Evolutionary conservation across 306 rosid genomes (phyloP), one percentile per base, ranked within the genome.

Genomic region (Senna siamea): DNA sequence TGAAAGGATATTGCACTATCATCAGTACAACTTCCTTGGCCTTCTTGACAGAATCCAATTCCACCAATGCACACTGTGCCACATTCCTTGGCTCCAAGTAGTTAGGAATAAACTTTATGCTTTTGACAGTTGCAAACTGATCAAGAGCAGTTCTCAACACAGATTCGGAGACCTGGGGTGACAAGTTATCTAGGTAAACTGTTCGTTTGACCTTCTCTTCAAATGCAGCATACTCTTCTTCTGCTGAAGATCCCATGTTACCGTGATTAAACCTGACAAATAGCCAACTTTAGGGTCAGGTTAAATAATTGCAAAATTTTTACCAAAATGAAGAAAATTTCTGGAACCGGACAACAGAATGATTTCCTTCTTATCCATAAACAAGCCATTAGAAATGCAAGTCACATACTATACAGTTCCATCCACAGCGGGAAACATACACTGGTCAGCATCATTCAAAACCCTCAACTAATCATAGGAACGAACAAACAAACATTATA

Each of bases 101-200:
- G 75, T 86, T 89, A 7, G 81, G 89, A 74, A 89, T 86, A 53
- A 89, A 79, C 34, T 80, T 85, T 9, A 89, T 58, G 34, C 4
- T 82, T 23, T 64, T 68, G 5, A 89, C 91, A 23, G 28, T 73
- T 28, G 86, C 88, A 60, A 82, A 89, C 82, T 89, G 93, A 58
- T 78, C 74, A 41, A 89, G 47, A 50, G 93, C 89, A 18, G 79
- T 70, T 70, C 52, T 82, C 82, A 89, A 44, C n/a, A 89, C 83
- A 7, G 81, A 2, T 67, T 89, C 88, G 22, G 86, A 82, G 52
- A 86, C 89, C 26, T 62, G 83, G 10, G 86, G 85, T 22, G 93
- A 84, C 70, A 84, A 57, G 57, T 89, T 82, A 43, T 89, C 89
- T 8, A 89, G 43, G 73, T 73, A 86, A 5, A 89, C 77, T 5